Percentiles rank a stretch among this genome's conserved stretches.
Evolutionary conservation across 495 filamentous ascomycete genomes (phyloP).

Genomic region (Penicillium tannophilum): DNA sequence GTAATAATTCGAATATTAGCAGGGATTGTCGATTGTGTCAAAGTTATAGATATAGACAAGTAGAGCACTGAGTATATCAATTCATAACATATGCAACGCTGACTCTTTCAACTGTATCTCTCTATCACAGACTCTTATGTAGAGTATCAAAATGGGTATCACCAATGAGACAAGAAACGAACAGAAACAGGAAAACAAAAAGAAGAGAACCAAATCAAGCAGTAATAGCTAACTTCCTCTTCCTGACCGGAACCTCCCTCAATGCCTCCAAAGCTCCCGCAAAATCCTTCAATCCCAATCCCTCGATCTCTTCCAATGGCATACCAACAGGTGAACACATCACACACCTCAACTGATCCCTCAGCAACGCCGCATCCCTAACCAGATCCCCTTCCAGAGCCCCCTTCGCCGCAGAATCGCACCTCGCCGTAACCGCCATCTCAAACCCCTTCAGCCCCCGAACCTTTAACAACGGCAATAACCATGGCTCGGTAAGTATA

Average conservation of each 20-base stretch:
- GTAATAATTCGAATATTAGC: not conserved
- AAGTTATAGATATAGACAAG: not conserved
- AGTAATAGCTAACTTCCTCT: conserved; percentile 25
- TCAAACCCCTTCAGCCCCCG: conserved; percentile 39
- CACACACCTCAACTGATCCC: conserved; percentile 31
- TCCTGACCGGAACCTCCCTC: conserved; percentile 1
- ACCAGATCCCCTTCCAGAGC: conserved; percentile 33
- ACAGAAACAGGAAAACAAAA: too few relatives aligned
- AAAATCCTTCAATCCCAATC: conserved; percentile 12
- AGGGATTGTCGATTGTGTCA: not conserved
- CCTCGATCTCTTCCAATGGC: conserved; percentile 7
- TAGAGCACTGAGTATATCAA: too few relatives aligned
- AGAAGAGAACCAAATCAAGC: conserved; percentile 14
- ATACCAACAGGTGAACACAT: conserved; percentile 26
- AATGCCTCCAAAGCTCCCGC: conserved; percentile 17
- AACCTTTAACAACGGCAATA: conserved; percentile 35
- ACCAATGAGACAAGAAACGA: not conserved
- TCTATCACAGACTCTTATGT: not conserved
- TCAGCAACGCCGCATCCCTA: conserved; percentile 32
- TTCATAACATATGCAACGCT: not conserved
- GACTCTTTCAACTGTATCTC: conserved; percentile 1
- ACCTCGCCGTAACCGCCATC: conserved; percentile 41
- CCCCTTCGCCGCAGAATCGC: conserved; percentile 34
- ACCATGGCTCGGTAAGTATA: conserved; percentile 32
- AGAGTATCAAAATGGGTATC: conserved; percentile 4